Evolutionary conservation across 176 grass and related monocot genomes (phyloP).

Genomic region (Miscanthus lutarioriparius): DNA sequence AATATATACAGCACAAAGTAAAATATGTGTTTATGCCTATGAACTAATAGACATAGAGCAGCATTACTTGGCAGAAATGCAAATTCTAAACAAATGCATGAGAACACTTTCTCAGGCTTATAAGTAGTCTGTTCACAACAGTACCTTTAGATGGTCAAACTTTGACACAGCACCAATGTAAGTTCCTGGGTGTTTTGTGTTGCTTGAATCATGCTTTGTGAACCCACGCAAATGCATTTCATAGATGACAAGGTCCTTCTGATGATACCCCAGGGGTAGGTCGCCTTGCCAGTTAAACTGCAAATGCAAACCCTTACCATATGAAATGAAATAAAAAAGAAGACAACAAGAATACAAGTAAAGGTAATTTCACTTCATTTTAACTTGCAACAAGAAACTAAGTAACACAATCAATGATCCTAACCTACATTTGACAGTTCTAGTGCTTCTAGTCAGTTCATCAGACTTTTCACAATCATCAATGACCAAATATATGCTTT

Average conservation of each 20-base stretch:
- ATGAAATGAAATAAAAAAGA: constrained; percentile 15
- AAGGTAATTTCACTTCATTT: constrained; percentile 20
- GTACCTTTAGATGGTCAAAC: constrained; percentile 84
- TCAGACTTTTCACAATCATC: not conserved
- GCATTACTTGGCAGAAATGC: constrained; percentile 7
- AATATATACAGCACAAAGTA: not conserved
- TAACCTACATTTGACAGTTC: not conserved
- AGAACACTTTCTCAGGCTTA: not conserved
- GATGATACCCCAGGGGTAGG: constrained; percentile 58
- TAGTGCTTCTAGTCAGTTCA: not conserved
- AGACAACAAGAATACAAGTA: not conserved
- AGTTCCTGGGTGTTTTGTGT: constrained; percentile 72
- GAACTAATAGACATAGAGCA: not conserved
- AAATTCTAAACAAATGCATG: not conserved
- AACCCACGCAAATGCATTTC: constrained; percentile 97
- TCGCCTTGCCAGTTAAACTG: constrained; percentile 97
- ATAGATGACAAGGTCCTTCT: constrained; percentile 80
- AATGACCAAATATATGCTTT: not conserved
- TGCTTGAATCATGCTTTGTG: constrained; percentile 81
- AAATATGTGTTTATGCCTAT: constrained; percentile 1
- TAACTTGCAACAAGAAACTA: constrained; percentile 17
- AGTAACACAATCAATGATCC: not conserved
- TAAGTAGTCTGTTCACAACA: constrained; percentile 6
- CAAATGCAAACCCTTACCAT: constrained; percentile 37
- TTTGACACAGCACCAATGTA: constrained; percentile 71